Evolutionary conservation across 2,329 filamentous ascomycete genomes (phyloP), one percentile per base, ranked within the genome.

Genomic region (Trichoderma sp.): DNA sequence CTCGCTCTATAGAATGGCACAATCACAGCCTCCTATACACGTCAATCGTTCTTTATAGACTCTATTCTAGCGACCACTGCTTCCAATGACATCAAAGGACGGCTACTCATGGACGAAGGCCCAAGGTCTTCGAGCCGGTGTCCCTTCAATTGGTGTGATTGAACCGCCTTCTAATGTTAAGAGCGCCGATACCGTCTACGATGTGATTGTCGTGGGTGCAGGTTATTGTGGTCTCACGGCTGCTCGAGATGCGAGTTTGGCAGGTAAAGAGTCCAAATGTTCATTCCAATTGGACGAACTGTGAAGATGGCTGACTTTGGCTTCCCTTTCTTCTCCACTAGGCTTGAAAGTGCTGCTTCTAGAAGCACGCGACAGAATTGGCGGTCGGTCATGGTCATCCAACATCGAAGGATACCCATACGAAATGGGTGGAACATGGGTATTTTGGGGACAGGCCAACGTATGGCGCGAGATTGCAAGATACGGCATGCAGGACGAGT

Each of bases 381-480:
- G 65, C 56, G 65, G 65, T 47, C 65, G 65, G 7, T 68, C 65
- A 15, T 68, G 65, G 65, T 68, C 65, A 8, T 68, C 65, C 34
- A 68, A 68, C 53, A 68, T 68, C 24, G 65, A 68, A 4, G 65
- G 65, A 21, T 68, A 68, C 26, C 65, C 65, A 8, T 68, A 68
- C 53, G 65, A 68, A 26, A 68, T 68, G 65, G 65, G 65, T 1
- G 53, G 66, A 15, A 69, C 66, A 34, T 69, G 66, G 66, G 66
- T 69, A 1, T 69, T 61, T 7, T 69, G 66, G 66, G 66, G 66
- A 26, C 66, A 69, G 28, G 66, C 66, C 26, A 69, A 69, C 9
- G 56, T 69, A 32, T 69, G 66, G 66, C 66, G 66, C 36, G 66
- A 69, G 36, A 69, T 69, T 61, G 66, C 66, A 36, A 69, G 66